A percentile compares a stretch with the other conserved stretches of the same genome.
Conservation (phyloP, 169 alveolate genomes). For the Theileria orientalis region DNA sequence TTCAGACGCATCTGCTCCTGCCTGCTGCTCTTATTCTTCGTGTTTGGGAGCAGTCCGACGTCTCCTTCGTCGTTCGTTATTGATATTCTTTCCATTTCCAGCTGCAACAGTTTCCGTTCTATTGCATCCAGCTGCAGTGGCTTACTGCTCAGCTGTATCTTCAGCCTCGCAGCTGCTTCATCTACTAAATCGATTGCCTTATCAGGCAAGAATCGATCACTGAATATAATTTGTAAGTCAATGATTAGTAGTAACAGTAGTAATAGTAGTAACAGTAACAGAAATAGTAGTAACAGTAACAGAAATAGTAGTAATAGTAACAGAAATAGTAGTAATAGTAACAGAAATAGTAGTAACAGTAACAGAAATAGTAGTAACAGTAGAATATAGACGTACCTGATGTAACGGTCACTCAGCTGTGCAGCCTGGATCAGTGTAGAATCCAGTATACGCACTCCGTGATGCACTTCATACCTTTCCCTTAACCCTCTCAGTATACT, state of each 20-base stretch:
- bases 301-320: not conserved
- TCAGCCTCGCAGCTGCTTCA: constrained; percentile 84
- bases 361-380: not conserved
- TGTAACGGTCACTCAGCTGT: constrained; percentile 78
- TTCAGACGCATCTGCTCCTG: not conserved
- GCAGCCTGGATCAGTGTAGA: constrained; percentile 87
- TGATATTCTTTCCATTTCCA: constrained; percentile 83
- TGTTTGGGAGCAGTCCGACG: not conserved
- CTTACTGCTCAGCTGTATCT: constrained; percentile 80
- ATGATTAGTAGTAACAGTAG: not conserved
- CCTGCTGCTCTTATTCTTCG: not conserved
- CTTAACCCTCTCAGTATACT: constrained; percentile 83
- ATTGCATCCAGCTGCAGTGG: constrained; percentile 82
- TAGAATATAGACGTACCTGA: too few relatives aligned
- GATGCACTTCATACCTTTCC: constrained; percentile 85
- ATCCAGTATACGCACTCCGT: constrained; percentile 85
- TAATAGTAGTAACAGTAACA: not conserved
- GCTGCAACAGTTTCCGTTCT: constrained; percentile 78
- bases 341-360: too few relatives aligned
- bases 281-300: not conserved
- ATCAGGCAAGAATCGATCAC: constrained; percentile 81
- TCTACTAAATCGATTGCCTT: constrained; percentile 84
- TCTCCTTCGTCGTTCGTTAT: constrained; percentile 40
- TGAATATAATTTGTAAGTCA: not conserved
- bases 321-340: too few relatives aligned